Evolutionary conservation across 202 grass and related monocot species (phyloP), one percentile per base, ranked within the genome.

Genomic region (Carex arenaria): DNA sequence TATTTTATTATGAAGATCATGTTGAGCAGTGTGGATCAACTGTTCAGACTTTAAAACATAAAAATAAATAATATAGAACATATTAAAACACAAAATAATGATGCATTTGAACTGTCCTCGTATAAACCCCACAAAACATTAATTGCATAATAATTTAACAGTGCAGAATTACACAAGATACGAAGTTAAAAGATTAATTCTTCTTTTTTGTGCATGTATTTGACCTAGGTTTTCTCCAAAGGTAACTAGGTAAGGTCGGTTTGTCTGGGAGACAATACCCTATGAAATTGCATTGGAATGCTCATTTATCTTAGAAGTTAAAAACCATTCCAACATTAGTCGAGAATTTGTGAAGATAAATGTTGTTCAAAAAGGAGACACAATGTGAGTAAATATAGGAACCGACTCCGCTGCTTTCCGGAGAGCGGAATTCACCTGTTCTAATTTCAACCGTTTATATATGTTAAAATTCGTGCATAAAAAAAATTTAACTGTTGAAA

Each of bases 211-310:
- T 82, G 64, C 42, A 82, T 68, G 19, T 34, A 67, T 56, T 68
- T 75, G 18, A 7, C 63, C 80, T 82, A 82, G 61, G 19, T 53
- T 77, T 77, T 77, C 52, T 77, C 26, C 72, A 77, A 75, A 56
- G 47, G 38, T 45, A 45, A 43, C 34, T 34, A 45, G 43, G 20
- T 43, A 68, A 82, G 17, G 63, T 82, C 49, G 63, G 80, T 82
- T 68, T 82, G 63, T 55, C 62, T 82, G 80, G 63, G 79, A 67
- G 10, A 11, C 9, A 68, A 26, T 74, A 53, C 17, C 73, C 52
- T 57, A 36, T 67, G 19, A 82, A 82, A 68, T 82, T 36, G 15
- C 80, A 67, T 82, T 19, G 80, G 80, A 66, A 82, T 53, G 62
- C 32, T 3, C 61, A 67, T 22, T 82, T 54, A 13, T 52, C 49